Evolutionary conservation across 2,329 filamentous ascomycete genomes (phyloP), one percentile per base, ranked within the genome.

Genomic region (Ophiostoma angusticollis): DNA sequence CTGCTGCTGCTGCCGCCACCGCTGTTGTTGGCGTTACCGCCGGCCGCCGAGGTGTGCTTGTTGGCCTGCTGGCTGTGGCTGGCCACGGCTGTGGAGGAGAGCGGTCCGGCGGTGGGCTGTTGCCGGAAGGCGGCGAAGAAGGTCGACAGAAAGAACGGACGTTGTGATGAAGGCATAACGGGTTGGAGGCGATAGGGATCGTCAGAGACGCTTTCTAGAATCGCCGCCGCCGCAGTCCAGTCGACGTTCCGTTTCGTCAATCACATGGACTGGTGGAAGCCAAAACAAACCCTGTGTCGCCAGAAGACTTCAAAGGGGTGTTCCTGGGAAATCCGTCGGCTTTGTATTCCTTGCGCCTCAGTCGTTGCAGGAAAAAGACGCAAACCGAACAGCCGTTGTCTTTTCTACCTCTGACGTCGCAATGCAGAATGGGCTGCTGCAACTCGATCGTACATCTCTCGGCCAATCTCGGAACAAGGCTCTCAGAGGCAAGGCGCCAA

Each of bases 51-150:
- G 17, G 54, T 49, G 49, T 61, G 59, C 34, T 63, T 62, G 47
- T 59, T 62, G 34, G 60, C 48, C 49, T 51, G 45, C 50, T 58
- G 50, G 49, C n/a, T n/a, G n/a, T 53, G 46, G 34, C n/a, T 49
- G 53, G 52, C 55, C 50, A 35, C 24, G 47, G 38, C 18, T 48
- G 47, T 11, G 22, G 40, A 40, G 31, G 27, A 47, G 33, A 32
- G 46, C 17, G 41, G 32, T 14, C 47, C 47, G 30, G 61, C 47
- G 16, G 62, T 56, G 11, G 58, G 53, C 49, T 65, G 65, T 42
- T 67, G 65, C 37, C 68, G 66, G 52, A 72, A 70, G 54, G 68
- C 66, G 53, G 67, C 64, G 54, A 72, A 62, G 58, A 72, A 70
- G 50, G 64, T 67, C 33, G 68, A 69, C 50, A 72, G 65, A 58